Percentiles rank a stretch among this genome's conserved stretches.
Evolutionary conservation across 225 moss, liverwort and hornwort genomes (phyloP).

Genomic region (Climacium dendroides): DNA sequence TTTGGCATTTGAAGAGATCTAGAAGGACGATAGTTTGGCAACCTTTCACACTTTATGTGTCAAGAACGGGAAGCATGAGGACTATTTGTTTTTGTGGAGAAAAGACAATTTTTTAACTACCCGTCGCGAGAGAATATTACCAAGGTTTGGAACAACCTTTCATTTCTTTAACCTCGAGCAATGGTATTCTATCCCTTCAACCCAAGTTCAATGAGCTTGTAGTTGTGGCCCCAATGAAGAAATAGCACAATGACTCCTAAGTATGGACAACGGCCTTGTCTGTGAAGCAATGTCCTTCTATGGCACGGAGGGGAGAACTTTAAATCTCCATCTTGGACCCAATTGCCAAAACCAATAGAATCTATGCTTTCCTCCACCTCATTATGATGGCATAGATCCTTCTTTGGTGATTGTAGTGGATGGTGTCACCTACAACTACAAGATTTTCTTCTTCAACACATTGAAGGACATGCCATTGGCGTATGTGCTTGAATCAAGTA

Average conservation of each 20-base stretch:
- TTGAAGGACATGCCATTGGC: too few relatives aligned
- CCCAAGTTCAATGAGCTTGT: too few relatives aligned
- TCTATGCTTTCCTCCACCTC: not conserved
- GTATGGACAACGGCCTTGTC: too few relatives aligned
- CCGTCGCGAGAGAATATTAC: too few relatives aligned
- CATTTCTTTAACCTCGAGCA: not conserved
- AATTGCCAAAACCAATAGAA: too few relatives aligned
- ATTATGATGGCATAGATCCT: rapidly evolving
- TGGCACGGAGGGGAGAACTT: too few relatives aligned
- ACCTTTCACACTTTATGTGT: not conserved
- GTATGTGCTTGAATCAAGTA: not conserved
- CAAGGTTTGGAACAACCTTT: not conserved
- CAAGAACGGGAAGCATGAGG: not conserved
- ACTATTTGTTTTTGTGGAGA: not conserved
- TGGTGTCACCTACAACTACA: not conserved
- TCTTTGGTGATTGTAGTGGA: not conserved
- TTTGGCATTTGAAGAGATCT: rapidly evolving
- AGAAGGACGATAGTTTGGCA: not conserved
- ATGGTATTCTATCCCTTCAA: not conserved
- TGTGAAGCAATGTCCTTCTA: too few relatives aligned
- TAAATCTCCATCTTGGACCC: too few relatives aligned
- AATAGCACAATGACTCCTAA: too few relatives aligned
- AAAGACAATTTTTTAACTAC: not conserved
- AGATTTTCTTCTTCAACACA: not conserved
- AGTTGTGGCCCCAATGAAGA: too few relatives aligned